phyloP scores from a whole-genome alignment of 1,284 basidiomycete species.

The Waitea zeae region DNA sequence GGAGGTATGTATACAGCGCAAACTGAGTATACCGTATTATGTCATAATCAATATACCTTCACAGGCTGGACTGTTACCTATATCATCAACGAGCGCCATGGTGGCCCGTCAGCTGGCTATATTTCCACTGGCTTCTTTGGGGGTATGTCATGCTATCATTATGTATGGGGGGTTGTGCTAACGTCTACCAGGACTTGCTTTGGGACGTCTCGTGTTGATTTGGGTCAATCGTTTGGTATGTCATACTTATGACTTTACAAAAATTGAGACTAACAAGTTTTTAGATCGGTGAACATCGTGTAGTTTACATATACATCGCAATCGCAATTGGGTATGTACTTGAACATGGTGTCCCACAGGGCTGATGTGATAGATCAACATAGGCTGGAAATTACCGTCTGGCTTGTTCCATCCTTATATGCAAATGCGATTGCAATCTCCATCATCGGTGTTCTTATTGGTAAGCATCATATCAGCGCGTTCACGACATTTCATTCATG shows the following conservation, averaged over 20 bases:
- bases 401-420: slow-evolving; percentile 42
- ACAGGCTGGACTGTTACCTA: slow-evolving; percentile 55
- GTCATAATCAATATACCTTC: no score
- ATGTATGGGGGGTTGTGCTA: no score
- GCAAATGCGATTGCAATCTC: slow-evolving; percentile 42
- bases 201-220: slow-evolving; percentile 35
- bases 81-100: slow-evolving; percentile 26
- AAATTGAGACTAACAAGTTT: no score
- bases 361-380: no score
- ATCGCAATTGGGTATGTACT: slow-evolving; percentile 36
- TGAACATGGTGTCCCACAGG: no score
- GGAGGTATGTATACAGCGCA: no score
- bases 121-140: slow-evolving; percentile 38
- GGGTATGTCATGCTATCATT: no score
- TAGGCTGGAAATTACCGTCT: slow-evolving; percentile 42
- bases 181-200: slow-evolving; percentile 40
- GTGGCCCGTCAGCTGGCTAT: slow-evolving; percentile 30
- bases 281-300: slow-evolving; percentile 35
- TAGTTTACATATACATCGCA: slow-evolving; percentile 31
- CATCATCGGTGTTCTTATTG: slow-evolving; percentile 33
- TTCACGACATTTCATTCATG: no score
- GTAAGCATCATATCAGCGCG: no score
- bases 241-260: neutral
- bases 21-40: no score
- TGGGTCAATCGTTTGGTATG: slow-evolving; percentile 39